phyloP scores from a whole-genome alignment of 306 rosid genomes.

The Benincasa hispida region DNA sequence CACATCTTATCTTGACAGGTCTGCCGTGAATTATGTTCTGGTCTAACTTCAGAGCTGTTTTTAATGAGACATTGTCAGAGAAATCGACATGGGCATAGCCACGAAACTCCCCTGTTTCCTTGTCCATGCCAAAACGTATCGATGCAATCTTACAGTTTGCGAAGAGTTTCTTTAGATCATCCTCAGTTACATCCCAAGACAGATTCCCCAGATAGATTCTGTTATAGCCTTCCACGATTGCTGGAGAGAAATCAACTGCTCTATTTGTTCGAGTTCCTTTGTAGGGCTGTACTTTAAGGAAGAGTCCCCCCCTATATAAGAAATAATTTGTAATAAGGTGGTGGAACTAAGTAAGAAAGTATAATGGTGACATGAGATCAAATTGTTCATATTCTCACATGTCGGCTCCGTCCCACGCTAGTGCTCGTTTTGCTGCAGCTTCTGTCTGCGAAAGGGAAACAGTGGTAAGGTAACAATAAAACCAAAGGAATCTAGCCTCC shows the following conservation, averaged over 20 bases:
- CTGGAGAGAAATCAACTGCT: conserved; percentile 53
- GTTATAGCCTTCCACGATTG: conserved; percentile 67
- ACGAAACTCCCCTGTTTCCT: conserved; percentile 72
- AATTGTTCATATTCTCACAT: conserved; percentile 45
- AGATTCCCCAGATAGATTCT: conserved; percentile 83
- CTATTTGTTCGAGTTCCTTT: conserved; percentile 37
- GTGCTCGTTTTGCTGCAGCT: conserved; percentile 84
- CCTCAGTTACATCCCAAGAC: conserved; percentile 81
- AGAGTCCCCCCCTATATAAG: conserved; percentile 70
- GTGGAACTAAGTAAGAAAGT: background rate
- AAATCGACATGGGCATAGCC: conserved; percentile 86
- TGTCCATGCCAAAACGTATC: conserved; percentile 59
- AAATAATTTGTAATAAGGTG: background rate
- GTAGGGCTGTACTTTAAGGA: conserved; percentile 65
- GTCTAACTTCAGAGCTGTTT: conserved; percentile 53
- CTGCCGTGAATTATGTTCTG: conserved; percentile 53
- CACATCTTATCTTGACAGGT: conserved; percentile 67
- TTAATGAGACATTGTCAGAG: conserved; percentile 43
- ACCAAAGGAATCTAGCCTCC: background rate
- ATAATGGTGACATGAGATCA: background rate
- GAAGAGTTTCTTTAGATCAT: conserved; percentile 51
- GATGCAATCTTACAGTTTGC: conserved; percentile 46
- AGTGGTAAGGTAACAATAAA: conserved; percentile 7
- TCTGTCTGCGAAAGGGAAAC: conserved; percentile 51
- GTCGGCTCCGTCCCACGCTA: conserved; percentile 87